Evolutionary conservation across 192 early-diverging fungal genomes (phyloP).

Genomic region (Dissophora globulifera): DNA sequence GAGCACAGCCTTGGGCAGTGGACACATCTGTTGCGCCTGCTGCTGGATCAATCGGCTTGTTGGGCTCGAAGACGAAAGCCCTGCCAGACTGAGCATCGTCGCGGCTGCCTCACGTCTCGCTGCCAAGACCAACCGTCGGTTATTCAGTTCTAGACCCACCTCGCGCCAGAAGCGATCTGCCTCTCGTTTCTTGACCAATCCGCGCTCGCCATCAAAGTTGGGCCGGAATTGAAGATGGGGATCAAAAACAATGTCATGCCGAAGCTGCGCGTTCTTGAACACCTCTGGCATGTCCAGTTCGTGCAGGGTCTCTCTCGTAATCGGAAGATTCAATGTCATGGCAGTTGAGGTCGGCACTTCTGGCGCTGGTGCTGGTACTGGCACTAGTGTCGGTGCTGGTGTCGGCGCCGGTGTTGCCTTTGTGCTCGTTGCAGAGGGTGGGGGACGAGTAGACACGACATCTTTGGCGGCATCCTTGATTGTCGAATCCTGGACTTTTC

Average conservation of each 20-base stretch:
- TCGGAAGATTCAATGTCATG: constrained; percentile 67
- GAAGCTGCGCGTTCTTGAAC: constrained; percentile 83
- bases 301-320: constrained; percentile 87
- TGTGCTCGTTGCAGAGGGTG: constrained; percentile 5
- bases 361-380: not conserved
- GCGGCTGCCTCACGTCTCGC: constrained; percentile 55
- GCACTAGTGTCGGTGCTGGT: not conserved
- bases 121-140: constrained; percentile 42
- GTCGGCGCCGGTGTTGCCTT: not conserved
- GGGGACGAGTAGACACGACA: not conserved
- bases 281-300: constrained; percentile 88
- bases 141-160: constrained; percentile 58
- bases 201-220: constrained; percentile 79
- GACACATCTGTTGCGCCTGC: constrained; percentile 39
- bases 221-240: constrained; percentile 91
- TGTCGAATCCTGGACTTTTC: not conserved
- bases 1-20: constrained; percentile 29
- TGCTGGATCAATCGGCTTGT: constrained; percentile 64
- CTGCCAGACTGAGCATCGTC: constrained; percentile 30
- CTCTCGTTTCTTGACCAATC: constrained; percentile 68
- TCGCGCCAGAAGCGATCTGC: constrained; percentile 78
- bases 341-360: not conserved
- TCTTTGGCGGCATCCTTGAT: not conserved
- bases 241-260: constrained; percentile 92
- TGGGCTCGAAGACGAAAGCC: constrained; percentile 20